Evolutionary conservation across 257 asterid species (phyloP).

Genomic region (Solanum tarapatanum): DNA sequence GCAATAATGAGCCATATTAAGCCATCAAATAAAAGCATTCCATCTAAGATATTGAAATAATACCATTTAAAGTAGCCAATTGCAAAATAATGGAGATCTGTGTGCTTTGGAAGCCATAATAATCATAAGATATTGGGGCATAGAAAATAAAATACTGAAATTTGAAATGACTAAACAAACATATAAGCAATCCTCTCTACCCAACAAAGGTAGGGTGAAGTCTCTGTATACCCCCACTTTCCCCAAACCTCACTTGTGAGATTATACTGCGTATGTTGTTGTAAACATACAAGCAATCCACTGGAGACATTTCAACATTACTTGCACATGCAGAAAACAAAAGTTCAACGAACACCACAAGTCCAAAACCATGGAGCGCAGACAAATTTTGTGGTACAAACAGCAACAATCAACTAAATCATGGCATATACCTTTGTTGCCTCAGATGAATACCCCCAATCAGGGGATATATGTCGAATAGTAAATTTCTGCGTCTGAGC

Average conservation of each 20-base stretch:
- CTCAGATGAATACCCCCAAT: conserved; percentile 85
- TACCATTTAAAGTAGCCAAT: background rate
- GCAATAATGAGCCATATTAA: background rate
- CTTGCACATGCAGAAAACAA: background rate
- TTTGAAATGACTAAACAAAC: background rate
- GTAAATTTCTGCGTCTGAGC: conserved; percentile 70
- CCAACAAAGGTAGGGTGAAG: background rate
- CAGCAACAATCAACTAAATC: background rate
- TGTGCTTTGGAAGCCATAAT: background rate
- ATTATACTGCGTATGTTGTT: background rate
- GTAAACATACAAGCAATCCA: background rate
- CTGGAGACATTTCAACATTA: background rate
- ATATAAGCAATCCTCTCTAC: background rate
- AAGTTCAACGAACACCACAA: background rate
- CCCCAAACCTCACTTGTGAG: background rate
- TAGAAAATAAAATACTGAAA: background rate
- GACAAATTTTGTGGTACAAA: background rate
- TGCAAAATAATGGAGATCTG: background rate
- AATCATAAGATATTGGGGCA: background rate
- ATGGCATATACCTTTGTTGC: conserved; percentile 52
- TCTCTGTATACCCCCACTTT: background rate
- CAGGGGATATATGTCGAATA: conserved; percentile 76
- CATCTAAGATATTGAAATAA: background rate
- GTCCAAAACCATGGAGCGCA: background rate
- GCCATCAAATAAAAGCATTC: background rate